Conservation (phyloP, 331 rosid genomes). For the Malus hybrid region DNA sequence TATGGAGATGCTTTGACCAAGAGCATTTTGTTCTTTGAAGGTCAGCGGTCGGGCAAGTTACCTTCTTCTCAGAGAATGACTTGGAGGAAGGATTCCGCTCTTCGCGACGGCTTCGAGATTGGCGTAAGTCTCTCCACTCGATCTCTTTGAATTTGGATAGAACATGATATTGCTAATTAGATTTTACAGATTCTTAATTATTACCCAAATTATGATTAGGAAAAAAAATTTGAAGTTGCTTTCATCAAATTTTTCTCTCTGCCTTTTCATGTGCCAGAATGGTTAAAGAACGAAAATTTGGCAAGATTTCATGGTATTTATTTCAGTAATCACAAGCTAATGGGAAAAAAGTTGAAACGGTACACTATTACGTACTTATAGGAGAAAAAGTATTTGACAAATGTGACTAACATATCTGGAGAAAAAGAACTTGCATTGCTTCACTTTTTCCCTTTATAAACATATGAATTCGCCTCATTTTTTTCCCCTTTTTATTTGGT, state of each 20-base stretch:
- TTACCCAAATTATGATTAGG: neutral
- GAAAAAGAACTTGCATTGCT: neutral
- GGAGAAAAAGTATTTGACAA: neutral
- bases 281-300: neutral
- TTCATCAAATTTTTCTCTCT: neutral
- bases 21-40: slow-evolving; percentile 20
- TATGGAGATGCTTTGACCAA: slow-evolving; percentile 13
- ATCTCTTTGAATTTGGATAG: too few relatives aligned
- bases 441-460: neutral
- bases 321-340: neutral
- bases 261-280: neutral
- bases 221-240: too few relatives aligned
- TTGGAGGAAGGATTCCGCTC: slow-evolving; percentile 16
- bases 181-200: neutral
- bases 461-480: neutral
- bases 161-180: too few relatives aligned
- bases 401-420: neutral
- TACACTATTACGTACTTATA: neutral
- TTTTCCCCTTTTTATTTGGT: neutral
- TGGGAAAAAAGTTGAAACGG: neutral
- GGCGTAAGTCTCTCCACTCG: neutral
- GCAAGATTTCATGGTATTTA: neutral
- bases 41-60: slow-evolving; percentile 18
- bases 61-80: slow-evolving; percentile 14
- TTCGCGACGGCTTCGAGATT: slow-evolving; percentile 6